These are phyloP conservation scores for Hyphopichia fennica DNA, from an alignment of 1,139 yeast genomes.

Conservation along the genomic window DNA sequence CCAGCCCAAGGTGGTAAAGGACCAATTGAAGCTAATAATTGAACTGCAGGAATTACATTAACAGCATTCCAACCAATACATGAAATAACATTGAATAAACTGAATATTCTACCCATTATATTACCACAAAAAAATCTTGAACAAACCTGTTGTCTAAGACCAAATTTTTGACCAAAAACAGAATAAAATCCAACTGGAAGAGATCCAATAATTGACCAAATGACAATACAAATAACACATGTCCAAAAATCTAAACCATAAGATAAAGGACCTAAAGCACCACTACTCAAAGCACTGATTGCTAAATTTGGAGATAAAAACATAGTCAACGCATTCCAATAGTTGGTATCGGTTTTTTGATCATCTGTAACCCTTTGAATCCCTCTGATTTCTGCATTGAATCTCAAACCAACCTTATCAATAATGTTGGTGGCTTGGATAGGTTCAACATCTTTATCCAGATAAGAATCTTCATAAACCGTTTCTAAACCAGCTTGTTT, in stretches of 20 bases:
- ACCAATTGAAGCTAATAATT: slow-evolving; percentile 24
- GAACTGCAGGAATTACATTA: slow-evolving; percentile 62
- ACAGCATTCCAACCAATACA: slow-evolving; percentile 97
- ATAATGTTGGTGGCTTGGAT: slow-evolving; percentile 16
- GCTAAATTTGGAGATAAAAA: slow-evolving; percentile 33
- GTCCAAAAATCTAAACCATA: slow-evolving; percentile 34
- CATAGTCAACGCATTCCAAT: slow-evolving; percentile 25
- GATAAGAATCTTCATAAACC: not conserved
- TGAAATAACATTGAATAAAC: slow-evolving; percentile 51
- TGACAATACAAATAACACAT: slow-evolving; percentile 26
- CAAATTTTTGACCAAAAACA: slow-evolving; percentile 31
- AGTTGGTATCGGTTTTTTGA: slow-evolving; percentile 30
- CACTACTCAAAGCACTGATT: slow-evolving; percentile 28
- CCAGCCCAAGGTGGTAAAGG: slow-evolving; percentile 35
- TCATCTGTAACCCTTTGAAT: slow-evolving; percentile 47
- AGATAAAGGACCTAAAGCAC: slow-evolving; percentile 30
- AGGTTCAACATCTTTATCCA: slow-evolving; percentile 3
- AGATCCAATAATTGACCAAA: slow-evolving; percentile 27
- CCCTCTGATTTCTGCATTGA: slow-evolving; percentile 49
- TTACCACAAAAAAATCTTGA: slow-evolving; percentile 33
- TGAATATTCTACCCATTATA: slow-evolving; percentile 30
- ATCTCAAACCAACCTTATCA: slow-evolving; percentile 28
- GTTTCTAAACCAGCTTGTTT: slow-evolving; percentile 1
- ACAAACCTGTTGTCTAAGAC: slow-evolving; percentile 33
- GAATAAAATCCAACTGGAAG: slow-evolving; percentile 32